Evolutionary conservation across 1,284 basidiomycete genomes (phyloP).

Genomic region (Marasmius oreades): DNA sequence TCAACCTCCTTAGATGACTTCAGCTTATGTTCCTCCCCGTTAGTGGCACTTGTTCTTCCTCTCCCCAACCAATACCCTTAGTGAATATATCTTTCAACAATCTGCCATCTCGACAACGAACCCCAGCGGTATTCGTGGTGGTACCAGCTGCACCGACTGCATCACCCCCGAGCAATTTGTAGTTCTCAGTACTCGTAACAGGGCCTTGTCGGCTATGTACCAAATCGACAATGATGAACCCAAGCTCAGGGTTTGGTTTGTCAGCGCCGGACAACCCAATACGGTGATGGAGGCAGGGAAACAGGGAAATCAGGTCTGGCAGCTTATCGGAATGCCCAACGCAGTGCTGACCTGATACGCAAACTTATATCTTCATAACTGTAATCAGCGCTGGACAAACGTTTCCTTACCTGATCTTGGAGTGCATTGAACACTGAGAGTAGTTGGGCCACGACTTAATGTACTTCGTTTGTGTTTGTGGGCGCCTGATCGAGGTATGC

Average conservation of each 20-base stretch:
- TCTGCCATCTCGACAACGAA: not conserved
- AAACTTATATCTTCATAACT: not conserved
- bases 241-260: not conserved
- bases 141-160: not conserved
- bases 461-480: not conserved
- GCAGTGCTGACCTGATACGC: not conserved
- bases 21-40: not conserved
- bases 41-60: constrained; percentile 8
- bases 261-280: not conserved
- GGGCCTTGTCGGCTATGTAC: not conserved
- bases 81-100: constrained; percentile 4
- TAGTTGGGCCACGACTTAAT: not conserved
- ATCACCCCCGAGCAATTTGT: not conserved
- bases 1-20: not conserved
- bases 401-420: not conserved
- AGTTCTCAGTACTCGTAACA: not conserved
- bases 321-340: constrained; percentile 8
- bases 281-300: not conserved
- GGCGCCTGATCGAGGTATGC: not conserved
- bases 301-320: constrained; percentile 1
- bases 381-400: not conserved
- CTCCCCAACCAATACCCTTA: constrained; percentile 1
- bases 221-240: not conserved
- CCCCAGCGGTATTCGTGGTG: constrained; percentile 4
- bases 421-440: not conserved